phyloP scores from a whole-genome alignment of 2,329 filamentous ascomycete species.

The Coniella lustricola region DNA sequence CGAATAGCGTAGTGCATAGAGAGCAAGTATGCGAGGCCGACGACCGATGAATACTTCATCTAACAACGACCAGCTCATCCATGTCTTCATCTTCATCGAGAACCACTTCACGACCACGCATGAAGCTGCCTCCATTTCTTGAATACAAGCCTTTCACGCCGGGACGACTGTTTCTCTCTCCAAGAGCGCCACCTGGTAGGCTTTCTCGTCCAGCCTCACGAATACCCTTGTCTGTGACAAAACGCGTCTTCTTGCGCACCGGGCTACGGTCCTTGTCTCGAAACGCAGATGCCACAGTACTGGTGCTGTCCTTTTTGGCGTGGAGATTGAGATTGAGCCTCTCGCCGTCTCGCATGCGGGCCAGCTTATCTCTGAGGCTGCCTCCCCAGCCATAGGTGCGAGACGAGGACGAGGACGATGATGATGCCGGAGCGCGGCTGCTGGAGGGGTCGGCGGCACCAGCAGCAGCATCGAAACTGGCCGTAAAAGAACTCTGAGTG shows the following conservation, averaged over 20 bases:
- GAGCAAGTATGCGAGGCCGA: no score
- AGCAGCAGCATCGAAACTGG: slow-evolving; percentile 6
- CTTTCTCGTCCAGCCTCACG: slow-evolving; percentile 71
- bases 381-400: slow-evolving; percentile 50
- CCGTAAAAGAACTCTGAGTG: slow-evolving; percentile 30
- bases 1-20: no score
- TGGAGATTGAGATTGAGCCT: slow-evolving; percentile 27
- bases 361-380: slow-evolving; percentile 46
- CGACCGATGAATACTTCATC: slow-evolving; percentile 16
- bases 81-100: slow-evolving; percentile 41
- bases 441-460: background rate
- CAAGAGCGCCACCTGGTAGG: slow-evolving; percentile 28
- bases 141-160: background rate
- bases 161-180: slow-evolving; percentile 9
- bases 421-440: background rate
- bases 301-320: slow-evolving; percentile 19
- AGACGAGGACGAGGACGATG: slow-evolving; percentile 11
- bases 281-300: slow-evolving; percentile 18
- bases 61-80: slow-evolving; percentile 42
- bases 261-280: slow-evolving; percentile 32
- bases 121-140: background rate
- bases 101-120: slow-evolving; percentile 25
- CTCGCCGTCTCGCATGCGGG: slow-evolving; percentile 56
- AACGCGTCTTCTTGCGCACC: slow-evolving; percentile 68
- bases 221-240: slow-evolving; percentile 71